Percentiles rank a stretch among this genome's conserved stretches.
These are phyloP conservation scores for Pecoramyces ruminantium DNA, from an alignment of 192 early-diverging fungal species.

Conservation along the genomic window DNA sequence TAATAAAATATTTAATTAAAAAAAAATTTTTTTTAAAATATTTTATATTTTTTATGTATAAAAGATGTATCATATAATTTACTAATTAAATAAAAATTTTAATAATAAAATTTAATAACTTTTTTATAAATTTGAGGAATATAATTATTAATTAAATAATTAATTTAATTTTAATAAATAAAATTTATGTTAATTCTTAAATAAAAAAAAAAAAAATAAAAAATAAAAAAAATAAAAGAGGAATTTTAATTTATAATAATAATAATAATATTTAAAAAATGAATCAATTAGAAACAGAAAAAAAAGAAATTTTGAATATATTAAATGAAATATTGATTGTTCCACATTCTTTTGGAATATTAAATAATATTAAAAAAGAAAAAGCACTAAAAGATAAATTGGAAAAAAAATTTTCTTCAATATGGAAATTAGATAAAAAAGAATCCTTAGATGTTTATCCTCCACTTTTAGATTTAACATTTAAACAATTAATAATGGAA, in stretches of 20 bases:
- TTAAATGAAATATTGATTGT: background rate
- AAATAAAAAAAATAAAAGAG: no score
- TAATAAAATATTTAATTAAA: no score
- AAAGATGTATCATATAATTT: no score
- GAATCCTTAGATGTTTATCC: background rate
- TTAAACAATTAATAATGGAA: background rate
- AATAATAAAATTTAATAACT: no score
- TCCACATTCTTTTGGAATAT: background rate
- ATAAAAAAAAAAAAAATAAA: no score
- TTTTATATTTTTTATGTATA: no score
- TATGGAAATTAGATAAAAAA: background rate
- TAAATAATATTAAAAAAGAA: background rate
- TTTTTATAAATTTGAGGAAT: no score
- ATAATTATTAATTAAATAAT: no score
- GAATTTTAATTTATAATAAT: background rate
- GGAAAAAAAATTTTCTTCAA: background rate
- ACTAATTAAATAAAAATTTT: no score
- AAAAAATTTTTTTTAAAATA: no score
- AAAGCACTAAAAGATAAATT: background rate
- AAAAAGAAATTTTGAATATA: background rate
- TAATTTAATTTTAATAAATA: no score
- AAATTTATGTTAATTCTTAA: no score
- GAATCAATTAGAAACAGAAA: background rate
- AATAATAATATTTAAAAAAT: background rate
- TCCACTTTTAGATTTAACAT: background rate